phyloP scores from a whole-genome alignment of 2,329 filamentous ascomycete genomes.

The Cadophora sp. region DNA sequence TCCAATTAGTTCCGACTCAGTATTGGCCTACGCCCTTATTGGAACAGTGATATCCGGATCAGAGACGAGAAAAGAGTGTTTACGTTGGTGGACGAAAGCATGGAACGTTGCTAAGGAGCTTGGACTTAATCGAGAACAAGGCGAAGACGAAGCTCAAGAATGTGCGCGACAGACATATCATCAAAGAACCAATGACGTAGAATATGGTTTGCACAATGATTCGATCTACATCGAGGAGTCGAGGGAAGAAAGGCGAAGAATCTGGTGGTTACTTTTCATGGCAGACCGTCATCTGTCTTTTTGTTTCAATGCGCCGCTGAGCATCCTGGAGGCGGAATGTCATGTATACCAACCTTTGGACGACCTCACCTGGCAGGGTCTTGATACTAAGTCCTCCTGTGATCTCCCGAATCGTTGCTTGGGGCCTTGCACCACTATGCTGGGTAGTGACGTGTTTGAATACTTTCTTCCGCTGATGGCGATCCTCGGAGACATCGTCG shows the following conservation, averaged over 20 bases:
- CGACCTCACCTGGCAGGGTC: constrained; percentile 2
- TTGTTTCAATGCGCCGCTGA: constrained; percentile 43
- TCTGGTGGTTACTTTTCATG: constrained; percentile 27
- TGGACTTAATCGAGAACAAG: constrained; percentile 49
- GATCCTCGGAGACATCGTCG: too few species aligned
- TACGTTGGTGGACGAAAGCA: constrained; percentile 56
- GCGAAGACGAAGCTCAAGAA: constrained; percentile 49
- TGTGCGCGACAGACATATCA: too few species aligned
- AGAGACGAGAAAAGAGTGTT: constrained; percentile 56
- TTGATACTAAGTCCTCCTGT: neutral
- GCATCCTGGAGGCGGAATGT: constrained; percentile 55
- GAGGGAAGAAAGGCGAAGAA: constrained; percentile 24
- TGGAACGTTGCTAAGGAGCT: constrained; percentile 48
- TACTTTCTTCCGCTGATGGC: constrained; percentile 57
- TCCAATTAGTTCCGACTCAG: constrained; percentile 45
- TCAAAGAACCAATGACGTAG: too few species aligned
- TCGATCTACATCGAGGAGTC: too few species aligned
- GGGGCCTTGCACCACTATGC: constrained; percentile 49
- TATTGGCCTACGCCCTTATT: constrained; percentile 53
- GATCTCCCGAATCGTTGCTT: constrained; percentile 27
- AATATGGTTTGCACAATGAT: too few species aligned
- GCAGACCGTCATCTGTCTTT: constrained; percentile 24
- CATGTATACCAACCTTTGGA: constrained; percentile 44
- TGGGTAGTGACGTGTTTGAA: constrained; percentile 55
- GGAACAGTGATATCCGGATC: constrained; percentile 54